Evolutionary conservation across 441 rosid species (phyloP), one percentile per base, ranked within the genome.

Genomic region (California macrophylla): DNA sequence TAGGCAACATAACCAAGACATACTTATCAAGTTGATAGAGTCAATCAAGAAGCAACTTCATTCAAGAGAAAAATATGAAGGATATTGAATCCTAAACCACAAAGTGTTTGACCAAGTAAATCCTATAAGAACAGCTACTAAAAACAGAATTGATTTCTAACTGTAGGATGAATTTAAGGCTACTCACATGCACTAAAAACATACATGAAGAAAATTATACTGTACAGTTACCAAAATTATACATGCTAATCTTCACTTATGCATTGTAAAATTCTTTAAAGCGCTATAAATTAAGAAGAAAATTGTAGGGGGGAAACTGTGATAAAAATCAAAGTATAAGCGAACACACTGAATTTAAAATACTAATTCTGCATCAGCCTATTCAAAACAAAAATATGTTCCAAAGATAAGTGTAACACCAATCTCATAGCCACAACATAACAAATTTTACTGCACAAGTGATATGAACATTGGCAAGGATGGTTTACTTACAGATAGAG

Each of bases 401-500:
- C 30, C 26, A 12, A 60, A 60, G 64, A 60, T 26, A 60, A 60
- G 8, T 16, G 21, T 60, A 26, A 25, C 30, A 60, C 64, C 64
- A 25, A 60, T 6, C 64, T 25, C 64, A 60, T 5, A 0, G 16
- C 29, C 26, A 18, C 32, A 60, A 60, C 64, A 24, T 12, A 25
- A 60, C 29, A 25, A 25, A 15, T 23, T 23, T 56, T 3, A 56
- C 7, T 12, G 29, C 52, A 45, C 18, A 45, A 9, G 24, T 56
- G 29, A 56, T 25, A 60, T 25, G 18, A 60, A 60, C 30, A 60
- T 24, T 60, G 30, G 32, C 24, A 6, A 58, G 63, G 54, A 60
- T 63, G 54, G 69, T 62, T 28, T 36, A 42, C 84, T 80, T 75
- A 80, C 87, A 0, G 82, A 65, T 28, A 78, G 80, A 25, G 76